Conservation (phyloP, 2,329 filamentous ascomycete genomes). For the Phialophora verrucosa region DNA sequence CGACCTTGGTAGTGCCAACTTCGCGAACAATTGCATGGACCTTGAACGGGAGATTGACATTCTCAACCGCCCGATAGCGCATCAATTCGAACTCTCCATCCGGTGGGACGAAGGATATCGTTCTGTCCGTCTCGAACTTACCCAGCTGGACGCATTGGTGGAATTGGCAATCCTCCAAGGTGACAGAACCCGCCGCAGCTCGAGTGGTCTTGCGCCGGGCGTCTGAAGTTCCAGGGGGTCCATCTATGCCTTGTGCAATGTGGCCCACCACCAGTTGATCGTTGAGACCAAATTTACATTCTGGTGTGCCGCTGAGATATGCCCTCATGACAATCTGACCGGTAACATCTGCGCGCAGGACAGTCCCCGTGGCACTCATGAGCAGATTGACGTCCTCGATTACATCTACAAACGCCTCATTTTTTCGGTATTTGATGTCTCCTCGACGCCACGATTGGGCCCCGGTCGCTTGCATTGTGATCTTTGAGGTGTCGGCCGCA, state of each 20-base stretch:
- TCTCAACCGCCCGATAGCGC: constrained; percentile 97
- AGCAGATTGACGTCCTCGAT: constrained; percentile 99
- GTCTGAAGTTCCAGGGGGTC: constrained; percentile 81
- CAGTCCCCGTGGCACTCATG: constrained; percentile 96
- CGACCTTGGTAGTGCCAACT: constrained; percentile 93
- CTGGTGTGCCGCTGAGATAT: constrained; percentile 92
- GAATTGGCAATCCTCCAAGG: constrained; percentile 96
- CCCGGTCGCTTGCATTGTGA: constrained; percentile 98
- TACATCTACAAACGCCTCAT: constrained; percentile 98
- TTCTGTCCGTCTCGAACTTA: constrained; percentile 94
- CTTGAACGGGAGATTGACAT: constrained; percentile 98
- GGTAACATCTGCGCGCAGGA: constrained; percentile 92
- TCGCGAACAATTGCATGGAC: constrained; percentile 99
- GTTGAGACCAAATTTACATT: constrained; percentile 99
- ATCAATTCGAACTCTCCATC: constrained; percentile 99
- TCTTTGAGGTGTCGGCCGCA: constrained; percentile 83
- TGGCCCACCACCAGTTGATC: constrained; percentile 90
- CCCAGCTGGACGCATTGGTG: constrained; percentile 98
- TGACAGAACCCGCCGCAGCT: constrained; percentile 92
- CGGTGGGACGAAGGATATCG: constrained; percentile 95
- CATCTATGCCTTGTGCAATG: constrained; percentile 71
- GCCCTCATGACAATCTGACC: constrained; percentile 99
- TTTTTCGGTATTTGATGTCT: constrained; percentile 98
- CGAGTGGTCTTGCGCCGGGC: constrained; percentile 77
- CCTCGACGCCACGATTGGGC: constrained; percentile 95